These are phyloP conservation scores for Pueraria montana DNA, from an alignment of 306 rosid genomes.

Conservation along the genomic window DNA sequence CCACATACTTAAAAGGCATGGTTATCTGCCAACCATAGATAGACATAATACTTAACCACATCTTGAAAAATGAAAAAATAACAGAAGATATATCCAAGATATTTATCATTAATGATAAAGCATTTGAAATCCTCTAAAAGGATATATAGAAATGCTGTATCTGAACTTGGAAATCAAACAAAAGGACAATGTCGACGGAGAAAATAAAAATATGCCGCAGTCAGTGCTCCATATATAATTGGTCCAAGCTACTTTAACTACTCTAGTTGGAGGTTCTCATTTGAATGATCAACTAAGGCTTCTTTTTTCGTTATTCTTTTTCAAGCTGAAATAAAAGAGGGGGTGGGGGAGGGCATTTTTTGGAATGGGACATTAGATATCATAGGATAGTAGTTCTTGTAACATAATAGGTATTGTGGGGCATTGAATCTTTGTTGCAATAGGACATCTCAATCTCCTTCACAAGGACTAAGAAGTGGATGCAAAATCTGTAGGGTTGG, in stretches of 20 bases:
- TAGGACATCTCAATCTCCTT: conserved; percentile 38
- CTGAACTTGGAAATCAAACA: conserved; percentile 23
- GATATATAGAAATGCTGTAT: background rate
- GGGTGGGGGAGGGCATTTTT: background rate
- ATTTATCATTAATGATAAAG: conserved; percentile 21
- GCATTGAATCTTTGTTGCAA: conserved; percentile 37
- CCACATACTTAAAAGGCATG: too few relatives aligned
- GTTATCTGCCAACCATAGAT: too few relatives aligned
- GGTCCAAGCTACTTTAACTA: conserved; percentile 8
- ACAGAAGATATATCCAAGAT: background rate
- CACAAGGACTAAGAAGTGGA: conserved; percentile 35
- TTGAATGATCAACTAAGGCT: conserved; percentile 19
- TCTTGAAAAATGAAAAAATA: background rate
- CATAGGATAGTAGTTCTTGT: background rate
- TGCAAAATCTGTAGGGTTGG: conserved; percentile 10
- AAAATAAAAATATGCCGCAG: conserved; percentile 6
- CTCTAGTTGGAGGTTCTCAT: conserved; percentile 37
- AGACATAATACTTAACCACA: too few relatives aligned
- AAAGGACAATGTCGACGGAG: conserved; percentile 11
- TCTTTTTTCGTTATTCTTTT: background rate
- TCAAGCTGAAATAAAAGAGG: background rate
- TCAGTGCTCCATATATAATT: background rate
- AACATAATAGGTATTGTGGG: conserved; percentile 1
- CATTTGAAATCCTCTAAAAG: conserved; percentile 15
- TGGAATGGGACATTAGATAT: background rate